Evolutionary conservation across 257 asterid species (phyloP).

Genomic region (Salvia hispanica): DNA sequence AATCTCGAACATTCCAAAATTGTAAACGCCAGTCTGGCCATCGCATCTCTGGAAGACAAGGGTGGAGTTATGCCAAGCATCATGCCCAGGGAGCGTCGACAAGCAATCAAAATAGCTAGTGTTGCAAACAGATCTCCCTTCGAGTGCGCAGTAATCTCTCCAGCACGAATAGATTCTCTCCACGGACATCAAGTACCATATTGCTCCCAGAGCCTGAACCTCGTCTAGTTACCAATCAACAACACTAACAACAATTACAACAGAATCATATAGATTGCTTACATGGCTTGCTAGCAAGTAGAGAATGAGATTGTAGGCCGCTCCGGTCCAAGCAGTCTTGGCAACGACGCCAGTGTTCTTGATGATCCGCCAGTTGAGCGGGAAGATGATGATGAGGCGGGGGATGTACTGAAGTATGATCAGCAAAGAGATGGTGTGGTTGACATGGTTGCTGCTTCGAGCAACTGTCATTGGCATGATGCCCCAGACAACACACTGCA

Average conservation of each 20-base stretch:
- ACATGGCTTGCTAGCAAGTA: constrained; percentile 85
- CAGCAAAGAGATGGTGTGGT: constrained; percentile 65
- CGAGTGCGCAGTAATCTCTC: constrained; percentile 52
- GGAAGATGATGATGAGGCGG: constrained; percentile 67
- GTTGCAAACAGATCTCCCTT: constrained; percentile 39
- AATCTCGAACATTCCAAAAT: constrained; percentile 69
- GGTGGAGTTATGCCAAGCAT: constrained; percentile 53
- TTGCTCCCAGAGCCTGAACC: constrained; percentile 66
- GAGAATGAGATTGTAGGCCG: constrained; percentile 79
- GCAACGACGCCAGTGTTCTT: constrained; percentile 86
- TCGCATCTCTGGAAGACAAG: constrained; percentile 49
- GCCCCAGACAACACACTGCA: constrained; percentile 74
- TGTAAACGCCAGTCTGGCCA: constrained; percentile 37
- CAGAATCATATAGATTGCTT: not conserved
- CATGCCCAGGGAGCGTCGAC: constrained; percentile 25
- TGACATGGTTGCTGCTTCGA: constrained; percentile 51
- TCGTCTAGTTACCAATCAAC: too few relatives aligned
- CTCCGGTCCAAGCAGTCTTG: constrained; percentile 90
- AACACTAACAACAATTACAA: too few relatives aligned
- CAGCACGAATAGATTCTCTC: constrained; percentile 79
- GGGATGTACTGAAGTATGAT: constrained; percentile 89
- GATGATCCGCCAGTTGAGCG: constrained; percentile 61
- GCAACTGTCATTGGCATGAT: constrained; percentile 55
- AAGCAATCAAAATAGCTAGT: constrained; percentile 56
- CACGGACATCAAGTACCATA: constrained; percentile 83